Base-by-base conservation (phyloP, 208 protist genomes). In the Crithidia bombi region DNA sequence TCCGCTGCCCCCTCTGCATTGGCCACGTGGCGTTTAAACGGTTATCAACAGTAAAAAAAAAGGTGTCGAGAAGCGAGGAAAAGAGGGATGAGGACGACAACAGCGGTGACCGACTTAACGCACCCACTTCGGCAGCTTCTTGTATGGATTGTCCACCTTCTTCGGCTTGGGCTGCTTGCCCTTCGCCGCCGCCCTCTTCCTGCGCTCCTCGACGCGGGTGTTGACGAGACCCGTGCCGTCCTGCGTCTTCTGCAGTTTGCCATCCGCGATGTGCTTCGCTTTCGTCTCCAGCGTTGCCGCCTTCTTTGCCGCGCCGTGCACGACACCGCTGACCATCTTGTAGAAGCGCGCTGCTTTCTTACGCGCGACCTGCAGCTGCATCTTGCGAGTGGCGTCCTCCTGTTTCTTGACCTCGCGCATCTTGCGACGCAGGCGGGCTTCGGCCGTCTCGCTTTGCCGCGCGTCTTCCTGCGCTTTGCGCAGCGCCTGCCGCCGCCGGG, bases 291-390 rank as follows among this genome's bases (percentile, higher is more conserved):
- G 86, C 49, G 83, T 65, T 28, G 56, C 73, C 23, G 77, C 76
- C 69, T 90, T 91, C 85, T 85, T 82, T 52, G 73, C 75, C 28
- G 58, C 67, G 30, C 83, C 81, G 52, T 86, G 76, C 26, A 92
- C 91, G 36, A 93, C 85, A 25, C 86, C 79, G 70, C 91, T 95
- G 46, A 93, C 88, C 89, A 94, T 94, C 79, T 93, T 93, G 79
- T 94, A 95, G 77, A 95, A 93, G 36, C 85, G 77, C 10, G 90
- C 89, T 6, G 90, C 86, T 87, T 95, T 95, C 83, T 97, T 95
- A 69, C 89, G 87, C 0, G 85, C 90, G n/a, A 93, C 90, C 78
- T 93, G 85, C 67, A 95, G 80, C 80, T 94, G 87, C 92, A 93
- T 97, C 69, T 90, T 90, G n/a, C 85, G 86, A 23, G 86, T 90